phyloP scores from a whole-genome alignment of 1,284 basidiomycete species.

The Chalciporus sp. region DNA sequence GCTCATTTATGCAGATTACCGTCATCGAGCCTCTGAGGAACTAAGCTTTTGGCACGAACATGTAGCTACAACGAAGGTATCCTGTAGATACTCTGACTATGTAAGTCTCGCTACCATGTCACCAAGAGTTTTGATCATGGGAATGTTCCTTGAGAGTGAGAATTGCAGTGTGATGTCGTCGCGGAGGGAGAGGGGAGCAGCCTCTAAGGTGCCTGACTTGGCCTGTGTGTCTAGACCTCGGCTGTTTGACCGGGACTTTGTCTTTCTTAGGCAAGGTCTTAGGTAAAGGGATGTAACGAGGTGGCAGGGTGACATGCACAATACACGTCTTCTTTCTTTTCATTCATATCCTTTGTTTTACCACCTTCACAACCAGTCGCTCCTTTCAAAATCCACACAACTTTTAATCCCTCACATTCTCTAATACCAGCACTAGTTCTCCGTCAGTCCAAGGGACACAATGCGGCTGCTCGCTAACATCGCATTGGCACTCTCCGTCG shows the following conservation, averaged over 20 bases:
- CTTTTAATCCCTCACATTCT: not conserved
- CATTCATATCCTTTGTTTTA: not conserved
- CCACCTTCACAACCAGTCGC: not conserved
- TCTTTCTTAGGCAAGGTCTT: slow-evolving; percentile 10
- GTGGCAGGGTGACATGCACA: not conserved
- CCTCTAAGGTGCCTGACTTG: not conserved
- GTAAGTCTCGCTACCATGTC: not conserved
- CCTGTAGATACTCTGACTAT: slow-evolving; percentile 6
- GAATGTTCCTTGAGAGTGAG: not conserved
- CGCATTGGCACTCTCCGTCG: slow-evolving; percentile 20
- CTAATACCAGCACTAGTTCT: slow-evolving; percentile 17
- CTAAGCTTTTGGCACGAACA: not conserved
- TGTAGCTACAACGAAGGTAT: not conserved
- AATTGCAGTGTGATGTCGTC: no score
- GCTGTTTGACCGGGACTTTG: not conserved
- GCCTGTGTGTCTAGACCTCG: not conserved
- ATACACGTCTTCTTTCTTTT: not conserved
- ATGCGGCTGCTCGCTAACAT: slow-evolving; percentile 30
- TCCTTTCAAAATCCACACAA: not conserved
- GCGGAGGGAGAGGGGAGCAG: not conserved
- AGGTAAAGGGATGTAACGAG: not conserved
- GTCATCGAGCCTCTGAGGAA: slow-evolving; percentile 39
- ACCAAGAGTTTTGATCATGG: not conserved
- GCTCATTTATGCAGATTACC: slow-evolving; percentile 31
- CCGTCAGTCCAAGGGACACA: slow-evolving; percentile 17